Evolutionary conservation across 208 protist genomes (phyloP).

Genomic region (Wallacemonas rigidus): DNA sequence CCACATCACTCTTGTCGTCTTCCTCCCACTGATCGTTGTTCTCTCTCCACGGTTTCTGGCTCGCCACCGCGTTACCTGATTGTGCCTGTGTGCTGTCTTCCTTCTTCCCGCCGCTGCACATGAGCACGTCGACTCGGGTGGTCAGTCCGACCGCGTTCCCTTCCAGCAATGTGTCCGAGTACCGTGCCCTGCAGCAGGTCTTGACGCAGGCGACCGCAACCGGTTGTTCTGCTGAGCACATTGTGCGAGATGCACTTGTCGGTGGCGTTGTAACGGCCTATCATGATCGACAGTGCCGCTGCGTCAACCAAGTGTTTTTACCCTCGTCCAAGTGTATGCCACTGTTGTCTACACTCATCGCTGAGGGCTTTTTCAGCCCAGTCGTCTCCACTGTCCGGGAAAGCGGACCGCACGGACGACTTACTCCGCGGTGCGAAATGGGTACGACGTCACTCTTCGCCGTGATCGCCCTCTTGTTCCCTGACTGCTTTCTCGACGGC

Average conservation of each 20-base stretch:
- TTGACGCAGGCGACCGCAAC: constrained; percentile 51
- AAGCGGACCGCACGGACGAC: background rate
- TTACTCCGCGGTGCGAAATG: constrained; percentile 41
- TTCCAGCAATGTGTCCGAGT: constrained; percentile 43
- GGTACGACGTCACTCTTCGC: constrained; percentile 56
- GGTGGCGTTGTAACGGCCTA: constrained; percentile 69
- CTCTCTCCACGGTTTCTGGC: too few relatives aligned
- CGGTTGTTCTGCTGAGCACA: constrained; percentile 35
- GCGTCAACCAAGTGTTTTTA: constrained; percentile 32
- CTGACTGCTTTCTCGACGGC: constrained; percentile 64
- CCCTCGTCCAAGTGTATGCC: constrained; percentile 63
- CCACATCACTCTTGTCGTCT: too few relatives aligned
- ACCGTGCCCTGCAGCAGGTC: constrained; percentile 69
- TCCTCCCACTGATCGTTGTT: too few relatives aligned
- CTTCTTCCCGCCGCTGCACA: background rate
- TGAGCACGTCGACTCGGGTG: background rate
- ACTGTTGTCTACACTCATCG: constrained; percentile 40
- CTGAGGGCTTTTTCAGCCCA: constrained; percentile 66
- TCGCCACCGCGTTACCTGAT: too few relatives aligned
- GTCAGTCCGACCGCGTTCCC: background rate
- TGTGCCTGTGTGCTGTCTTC: background rate
- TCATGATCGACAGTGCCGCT: constrained; percentile 22
- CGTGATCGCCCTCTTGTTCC: constrained; percentile 61
- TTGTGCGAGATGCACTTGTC: constrained; percentile 52
- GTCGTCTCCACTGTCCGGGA: constrained; percentile 36